These are phyloP conservation scores for Fusarium nodosum DNA, from an alignment of 2,329 filamentous ascomycete species.

Conservation along the genomic window DNA sequence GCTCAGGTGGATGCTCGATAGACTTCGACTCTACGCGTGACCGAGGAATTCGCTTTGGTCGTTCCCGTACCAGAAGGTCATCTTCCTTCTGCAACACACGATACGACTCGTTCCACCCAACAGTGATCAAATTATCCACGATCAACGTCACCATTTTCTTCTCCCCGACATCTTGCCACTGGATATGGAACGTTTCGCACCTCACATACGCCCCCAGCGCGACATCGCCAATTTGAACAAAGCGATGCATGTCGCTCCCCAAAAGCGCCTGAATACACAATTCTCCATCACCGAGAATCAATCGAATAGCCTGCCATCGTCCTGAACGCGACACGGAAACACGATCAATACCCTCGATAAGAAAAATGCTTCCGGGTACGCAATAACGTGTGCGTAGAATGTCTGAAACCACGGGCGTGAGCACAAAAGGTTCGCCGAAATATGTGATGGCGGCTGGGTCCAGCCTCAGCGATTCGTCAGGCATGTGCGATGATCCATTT, in stretches of 20 bases:
- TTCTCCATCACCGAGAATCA: conserved; percentile 67
- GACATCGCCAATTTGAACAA: conserved; percentile 62
- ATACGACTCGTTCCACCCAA: conserved; percentile 65
- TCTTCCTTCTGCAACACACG: conserved; percentile 40
- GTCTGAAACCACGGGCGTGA: conserved; percentile 61
- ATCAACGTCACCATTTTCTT: conserved; percentile 60
- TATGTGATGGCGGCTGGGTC: conserved; percentile 50
- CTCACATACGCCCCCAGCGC: conserved; percentile 64
- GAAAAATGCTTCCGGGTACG: conserved; percentile 62
- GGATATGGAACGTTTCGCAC: conserved; percentile 59
- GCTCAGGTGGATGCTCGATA: background rate
- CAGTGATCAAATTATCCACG: conserved; percentile 59
- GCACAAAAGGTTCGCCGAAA: conserved; percentile 46
- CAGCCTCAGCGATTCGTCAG: conserved; percentile 37
- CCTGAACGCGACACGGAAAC: conserved; percentile 53
- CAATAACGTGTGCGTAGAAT: conserved; percentile 65
- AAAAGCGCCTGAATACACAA: conserved; percentile 68
- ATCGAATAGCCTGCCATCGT: conserved; percentile 60
- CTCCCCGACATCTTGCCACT: conserved; percentile 41
- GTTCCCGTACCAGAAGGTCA: background rate
- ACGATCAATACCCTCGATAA: conserved; percentile 62
- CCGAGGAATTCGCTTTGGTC: background rate
- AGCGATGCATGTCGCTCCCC: conserved; percentile 60
- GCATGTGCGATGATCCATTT: conserved; percentile 46
- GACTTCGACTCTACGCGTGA: conserved; percentile 16